Evolutionary conservation across 805 yeast species (phyloP), one percentile per base, ranked within the genome.

Genomic region (Candida chilensis): DNA sequence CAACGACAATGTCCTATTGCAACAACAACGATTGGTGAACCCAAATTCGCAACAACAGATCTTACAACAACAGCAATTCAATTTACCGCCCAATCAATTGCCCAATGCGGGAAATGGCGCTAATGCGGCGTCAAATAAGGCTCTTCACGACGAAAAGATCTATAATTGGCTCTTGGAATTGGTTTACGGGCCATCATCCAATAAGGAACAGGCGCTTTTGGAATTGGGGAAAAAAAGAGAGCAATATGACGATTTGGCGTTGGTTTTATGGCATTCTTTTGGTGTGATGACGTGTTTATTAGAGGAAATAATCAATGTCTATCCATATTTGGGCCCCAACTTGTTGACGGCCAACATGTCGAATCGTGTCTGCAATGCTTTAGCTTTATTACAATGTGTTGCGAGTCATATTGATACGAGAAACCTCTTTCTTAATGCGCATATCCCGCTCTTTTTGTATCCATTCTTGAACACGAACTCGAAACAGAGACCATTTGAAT

Each of bases 371-470:
- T 90, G 97, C 55, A 90, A 92, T 57, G 96, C 97, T 0, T 63
- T 90, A 44, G 96, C 96, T 6, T 68, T 92, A 28, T 66, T 90
- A 40, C 98, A 90, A 56, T 92, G 98, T 57, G 96, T 90, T 25
- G 98, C 98, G 3, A 83, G 95, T 2, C 96, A 92, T 50, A 77
- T 79, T 22, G 95, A 86, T 39, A 92, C 97, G 0, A 75, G 95
- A 49, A 77, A 74, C 18, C 67, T 82, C 32, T 90, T 90, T 43
- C 61, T 90, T 37, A 78, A 75, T 52, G 96, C 97, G 2, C 95
- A 92, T 46, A 76, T 90, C 35, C 96, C 97, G 28, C 64, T 92
- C 28, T 92, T 87, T 44, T 63, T 90, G 34, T 92, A 92, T 57
- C 98, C 98, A 18, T 90, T 90, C 47, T 68, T 90, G 48, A 86